Evolutionary conservation across 2,329 filamentous ascomycete genomes (phyloP), one percentile per base, ranked within the genome.

Genomic region (Neobulgaria alba): DNA sequence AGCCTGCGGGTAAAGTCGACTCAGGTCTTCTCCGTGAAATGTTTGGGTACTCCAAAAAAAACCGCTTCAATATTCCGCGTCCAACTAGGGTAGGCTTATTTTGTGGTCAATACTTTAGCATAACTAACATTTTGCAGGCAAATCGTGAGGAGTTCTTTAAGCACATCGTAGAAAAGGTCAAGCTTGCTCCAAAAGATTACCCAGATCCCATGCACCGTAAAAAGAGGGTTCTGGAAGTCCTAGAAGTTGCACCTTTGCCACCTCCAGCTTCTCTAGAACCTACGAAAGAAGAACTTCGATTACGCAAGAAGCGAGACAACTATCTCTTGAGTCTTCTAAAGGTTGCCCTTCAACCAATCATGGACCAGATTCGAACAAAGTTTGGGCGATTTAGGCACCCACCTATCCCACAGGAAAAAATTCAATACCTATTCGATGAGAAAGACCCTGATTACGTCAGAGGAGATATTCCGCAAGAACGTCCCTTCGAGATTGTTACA

Each of bases 341-440:
- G 67, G 79, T 94, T 29, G 71, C 82, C 39, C 78, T 98, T 40
- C 89, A 95, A 61, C 87, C 86, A 2, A 86, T 96, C 52, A 95
- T 98, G 88, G 90, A 98, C 52, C 87, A 95, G 63, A 86, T 98
- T 58, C 92, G 94, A 61, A 72, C 73, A 47, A 88, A 84, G 59
- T 94, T 95, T 65, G 85, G 82, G 59, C 87, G 87, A 52, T 96
- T 96, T 64, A 76, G 88, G 46, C 78, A 79, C 41, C 82, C 86
- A 1, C 77, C 86, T 31, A 82, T 98, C 46, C 77, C 85, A 2
- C 79, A 85, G 38, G 62, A 65, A 9, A 74, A 80, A 49, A 87
- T 93, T 44, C 72, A 79, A 15, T 95, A 96, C 59, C 69, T 96
- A 1, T 85, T 86, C 55, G 79, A 87, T 19, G 90, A 96, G 59